Percentiles rank a stretch among this genome's conserved stretches.
These are phyloP conservation scores for Leishmania tarentolae DNA, from an alignment of 208 protist genomes.

Conservation along the genomic window DNA sequence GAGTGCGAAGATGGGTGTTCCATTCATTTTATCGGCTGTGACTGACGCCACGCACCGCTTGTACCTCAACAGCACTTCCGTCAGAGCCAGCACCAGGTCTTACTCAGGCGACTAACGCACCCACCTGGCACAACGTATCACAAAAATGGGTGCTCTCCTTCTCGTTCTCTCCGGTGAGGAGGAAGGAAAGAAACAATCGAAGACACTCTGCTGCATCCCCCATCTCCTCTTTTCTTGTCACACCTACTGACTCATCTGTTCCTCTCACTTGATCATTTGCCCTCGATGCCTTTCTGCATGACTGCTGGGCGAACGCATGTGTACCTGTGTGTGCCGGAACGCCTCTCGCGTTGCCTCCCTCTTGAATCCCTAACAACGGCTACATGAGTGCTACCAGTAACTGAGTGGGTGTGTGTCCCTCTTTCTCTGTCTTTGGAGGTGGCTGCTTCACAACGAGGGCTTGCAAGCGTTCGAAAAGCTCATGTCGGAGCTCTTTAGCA, in stretches of 20 bases:
- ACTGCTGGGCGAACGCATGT: not conserved
- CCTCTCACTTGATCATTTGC: not conserved
- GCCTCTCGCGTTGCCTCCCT: not conserved
- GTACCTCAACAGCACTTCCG: not conserved
- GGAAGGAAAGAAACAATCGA: no score
- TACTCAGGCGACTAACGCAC: not conserved
- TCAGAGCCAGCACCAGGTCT: not conserved
- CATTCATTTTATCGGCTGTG: not conserved
- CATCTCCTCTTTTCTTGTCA: not conserved
- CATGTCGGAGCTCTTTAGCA: conserved; percentile 49
- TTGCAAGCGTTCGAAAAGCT: not conserved
- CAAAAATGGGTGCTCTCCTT: not conserved
- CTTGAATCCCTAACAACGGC: not conserved
- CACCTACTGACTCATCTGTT: not conserved
- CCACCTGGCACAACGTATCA: not conserved
- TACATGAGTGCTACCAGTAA: not conserved
- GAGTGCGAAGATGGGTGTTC: not conserved
- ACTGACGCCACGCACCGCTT: not conserved
- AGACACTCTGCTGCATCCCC: not conserved
- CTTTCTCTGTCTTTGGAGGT: not conserved
- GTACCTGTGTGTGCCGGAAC: not conserved
- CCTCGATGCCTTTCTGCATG: not conserved
- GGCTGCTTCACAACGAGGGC: not conserved
- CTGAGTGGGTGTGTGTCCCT: not conserved
- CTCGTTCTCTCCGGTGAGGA: no score